A percentile compares a stretch with the other conserved stretches of the same genome.
Evolutionary conservation across 2,329 filamentous ascomycete genomes (phyloP).

Genomic region (Epicoccum nigrum): DNA sequence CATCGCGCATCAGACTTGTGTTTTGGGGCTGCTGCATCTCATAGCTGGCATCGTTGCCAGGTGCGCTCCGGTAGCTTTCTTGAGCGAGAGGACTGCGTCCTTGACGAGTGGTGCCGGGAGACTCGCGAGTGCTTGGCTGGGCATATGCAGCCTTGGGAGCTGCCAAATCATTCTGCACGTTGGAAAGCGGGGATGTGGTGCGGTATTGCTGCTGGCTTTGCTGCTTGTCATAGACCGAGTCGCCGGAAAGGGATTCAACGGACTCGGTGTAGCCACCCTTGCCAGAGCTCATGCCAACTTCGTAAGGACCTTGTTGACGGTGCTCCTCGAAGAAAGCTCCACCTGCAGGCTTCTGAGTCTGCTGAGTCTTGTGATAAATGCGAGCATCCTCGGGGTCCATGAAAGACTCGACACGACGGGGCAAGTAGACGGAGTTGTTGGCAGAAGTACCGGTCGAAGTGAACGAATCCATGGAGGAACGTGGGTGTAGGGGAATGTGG

Average conservation of each 20-base stretch:
- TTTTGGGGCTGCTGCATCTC: conserved; percentile 47
- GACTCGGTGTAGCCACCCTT: conserved; percentile 44
- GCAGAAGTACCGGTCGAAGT: conserved; percentile 62
- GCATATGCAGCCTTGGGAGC: conserved; percentile 41
- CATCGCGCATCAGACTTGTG: conserved; percentile 42
- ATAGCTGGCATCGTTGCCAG: conserved; percentile 38
- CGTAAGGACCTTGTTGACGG: conserved; percentile 34
- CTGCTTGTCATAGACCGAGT: conserved; percentile 42
- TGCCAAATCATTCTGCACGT: conserved; percentile 31
- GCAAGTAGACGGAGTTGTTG: conserved; percentile 67
- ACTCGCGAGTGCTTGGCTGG: conserved; percentile 22
- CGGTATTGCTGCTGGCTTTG: conserved; percentile 33
- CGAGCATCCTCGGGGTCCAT: conserved; percentile 78
- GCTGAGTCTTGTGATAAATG: conserved; percentile 73
- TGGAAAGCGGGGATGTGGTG: conserved; percentile 40
- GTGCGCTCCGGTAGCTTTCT: conserved; percentile 49
- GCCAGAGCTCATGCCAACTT: conserved; percentile 26
- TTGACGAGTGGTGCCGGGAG: conserved; percentile 27
- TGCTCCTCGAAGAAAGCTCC: conserved; percentile 50
- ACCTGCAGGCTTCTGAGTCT: conserved; percentile 52
- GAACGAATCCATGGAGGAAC: conserved; percentile 71
- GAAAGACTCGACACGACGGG: conserved; percentile 73
- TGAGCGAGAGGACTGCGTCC: conserved; percentile 55
- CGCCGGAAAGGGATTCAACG: conserved; percentile 45
- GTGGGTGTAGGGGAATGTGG: conserved; percentile 57